Conservation (phyloP, 768 basidiomycete genomes). For the Mrakia gelida region DNA sequence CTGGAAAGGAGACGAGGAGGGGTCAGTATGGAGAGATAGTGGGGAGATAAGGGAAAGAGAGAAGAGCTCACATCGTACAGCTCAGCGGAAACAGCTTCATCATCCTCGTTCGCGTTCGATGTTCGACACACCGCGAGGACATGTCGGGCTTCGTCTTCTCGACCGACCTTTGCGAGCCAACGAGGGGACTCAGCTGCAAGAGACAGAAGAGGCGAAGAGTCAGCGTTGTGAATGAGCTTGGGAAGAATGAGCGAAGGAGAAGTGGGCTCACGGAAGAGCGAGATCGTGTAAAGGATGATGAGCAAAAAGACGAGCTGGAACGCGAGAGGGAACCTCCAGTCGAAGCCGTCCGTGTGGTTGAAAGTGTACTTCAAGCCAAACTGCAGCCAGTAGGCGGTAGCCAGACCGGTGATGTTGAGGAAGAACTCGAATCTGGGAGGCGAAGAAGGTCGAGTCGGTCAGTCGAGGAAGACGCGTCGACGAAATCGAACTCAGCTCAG, state of each 20-base stretch:
- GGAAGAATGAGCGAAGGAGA: too few relatives aligned
- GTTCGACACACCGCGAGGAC: conserved; percentile 27
- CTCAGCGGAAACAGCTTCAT: conserved; percentile 27
- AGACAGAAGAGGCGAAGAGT: not conserved
- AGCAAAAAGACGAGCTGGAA: conserved; percentile 38
- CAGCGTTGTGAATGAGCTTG: too few relatives aligned
- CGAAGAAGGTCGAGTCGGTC: too few relatives aligned
- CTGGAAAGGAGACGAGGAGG: conserved; percentile 1
- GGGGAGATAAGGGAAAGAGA: not conserved
- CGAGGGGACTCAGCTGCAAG: conserved; percentile 36
- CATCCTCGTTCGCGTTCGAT: conserved; percentile 28
- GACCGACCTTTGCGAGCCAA: conserved; percentile 37
- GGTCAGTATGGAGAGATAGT: too few relatives aligned
- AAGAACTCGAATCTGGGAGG: conserved; percentile 3
- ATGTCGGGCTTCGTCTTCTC: conserved; percentile 30
- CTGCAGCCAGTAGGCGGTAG: conserved; percentile 7
- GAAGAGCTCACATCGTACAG: conserved; percentile 30
- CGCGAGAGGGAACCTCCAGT: conserved; percentile 36
- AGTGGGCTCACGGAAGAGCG: conserved; percentile 30
- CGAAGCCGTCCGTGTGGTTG: conserved; percentile 27
- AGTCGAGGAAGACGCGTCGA: too few relatives aligned
- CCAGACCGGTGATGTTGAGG: conserved; percentile 20
- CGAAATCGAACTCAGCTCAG: not conserved
- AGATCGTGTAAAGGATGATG: conserved; percentile 29
- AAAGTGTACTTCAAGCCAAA: not conserved